A percentile compares a stretch with the other conserved stretches of the same genome.
These are phyloP conservation scores for Sporothrix globosa DNA, from an alignment of 2,329 filamentous ascomycete genomes.

Conservation along the genomic window DNA sequence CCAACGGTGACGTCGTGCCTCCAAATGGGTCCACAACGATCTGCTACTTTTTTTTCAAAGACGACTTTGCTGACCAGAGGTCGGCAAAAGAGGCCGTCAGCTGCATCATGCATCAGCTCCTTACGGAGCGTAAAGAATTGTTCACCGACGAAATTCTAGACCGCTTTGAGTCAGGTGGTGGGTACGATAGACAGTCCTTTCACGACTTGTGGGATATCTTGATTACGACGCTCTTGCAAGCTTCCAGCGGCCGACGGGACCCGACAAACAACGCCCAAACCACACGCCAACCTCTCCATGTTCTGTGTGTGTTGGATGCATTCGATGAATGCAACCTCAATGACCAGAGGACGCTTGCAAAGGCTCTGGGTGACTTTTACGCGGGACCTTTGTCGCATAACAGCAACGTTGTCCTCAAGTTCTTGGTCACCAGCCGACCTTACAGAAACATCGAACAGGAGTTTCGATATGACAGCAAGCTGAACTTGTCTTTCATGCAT, in stretches of 20 bases:
- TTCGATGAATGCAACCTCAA: too few species aligned
- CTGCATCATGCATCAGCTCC: not conserved
- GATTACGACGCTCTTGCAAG: too few species aligned
- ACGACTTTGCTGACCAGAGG: not conserved
- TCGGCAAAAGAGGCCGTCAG: not conserved
- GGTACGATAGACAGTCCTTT: not conserved
- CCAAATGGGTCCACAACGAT: not conserved
- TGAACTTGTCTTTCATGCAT: not conserved
- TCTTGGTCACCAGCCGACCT: too few species aligned
- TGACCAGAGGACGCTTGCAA: too few species aligned
- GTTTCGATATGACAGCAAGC: too few species aligned
- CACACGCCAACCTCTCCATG: too few species aligned
- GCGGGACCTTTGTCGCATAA: too few species aligned
- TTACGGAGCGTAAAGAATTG: not conserved
- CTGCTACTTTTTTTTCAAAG: not conserved
- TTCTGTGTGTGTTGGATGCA: too few species aligned
- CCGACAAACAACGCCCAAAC: too few species aligned
- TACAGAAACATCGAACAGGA: not conserved
- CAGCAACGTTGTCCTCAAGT: too few species aligned
- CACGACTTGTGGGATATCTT: not conserved
- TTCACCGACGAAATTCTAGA: not conserved
- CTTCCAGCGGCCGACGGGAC: too few species aligned
- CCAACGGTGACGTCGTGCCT: not conserved
- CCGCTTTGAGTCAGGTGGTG: not conserved
- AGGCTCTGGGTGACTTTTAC: too few species aligned